Conservation (phyloP, 495 filamentous ascomycete species). For the Bacidia rubella region DNA sequence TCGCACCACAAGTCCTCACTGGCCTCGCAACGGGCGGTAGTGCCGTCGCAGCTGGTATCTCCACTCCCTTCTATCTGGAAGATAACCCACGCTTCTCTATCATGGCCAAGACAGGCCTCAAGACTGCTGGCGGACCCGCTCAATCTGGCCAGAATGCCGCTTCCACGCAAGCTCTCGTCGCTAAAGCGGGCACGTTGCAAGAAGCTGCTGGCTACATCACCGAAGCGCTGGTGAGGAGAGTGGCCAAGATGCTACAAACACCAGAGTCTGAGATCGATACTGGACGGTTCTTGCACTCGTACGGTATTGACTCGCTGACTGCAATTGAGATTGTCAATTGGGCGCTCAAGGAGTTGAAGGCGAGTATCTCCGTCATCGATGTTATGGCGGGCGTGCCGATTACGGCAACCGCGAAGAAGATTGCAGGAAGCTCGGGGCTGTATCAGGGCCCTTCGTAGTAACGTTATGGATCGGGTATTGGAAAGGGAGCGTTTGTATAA, state of each 20-base stretch:
- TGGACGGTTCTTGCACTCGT: slow-evolving; percentile 17
- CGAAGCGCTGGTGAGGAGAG: slow-evolving; percentile 9
- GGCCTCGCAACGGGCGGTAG: slow-evolving; percentile 14
- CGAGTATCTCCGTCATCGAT: slow-evolving; percentile 25
- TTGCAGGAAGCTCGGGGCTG: too few species aligned
- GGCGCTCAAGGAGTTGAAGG: slow-evolving; percentile 22
- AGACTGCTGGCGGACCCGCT: not conserved
- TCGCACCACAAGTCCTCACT: slow-evolving; percentile 12
- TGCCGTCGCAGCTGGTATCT: slow-evolving; percentile 4
- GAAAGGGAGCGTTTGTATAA: too few species aligned
- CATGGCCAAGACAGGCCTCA: slow-evolving; percentile 8
- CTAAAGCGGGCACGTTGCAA: not conserved
- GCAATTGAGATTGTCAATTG: slow-evolving; percentile 29
- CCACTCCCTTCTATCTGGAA: slow-evolving; percentile 13
- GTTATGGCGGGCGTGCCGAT: slow-evolving; percentile 19
- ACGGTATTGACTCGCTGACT: slow-evolving; percentile 29
- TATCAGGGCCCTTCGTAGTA: too few species aligned
- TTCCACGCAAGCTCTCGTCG: not conserved
- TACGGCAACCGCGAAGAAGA: slow-evolving; percentile 1
- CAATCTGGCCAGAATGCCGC: not conserved
- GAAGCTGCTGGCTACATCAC: slow-evolving; percentile 6
- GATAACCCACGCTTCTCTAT: slow-evolving; percentile 13
- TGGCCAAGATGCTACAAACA: slow-evolving; percentile 13
- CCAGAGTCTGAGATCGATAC: slow-evolving; percentile 24
- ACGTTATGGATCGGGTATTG: too few species aligned